These are phyloP conservation scores for Peronospora belbahrii DNA, from an alignment of 352 stramenopile species.

Conservation along the genomic window DNA sequence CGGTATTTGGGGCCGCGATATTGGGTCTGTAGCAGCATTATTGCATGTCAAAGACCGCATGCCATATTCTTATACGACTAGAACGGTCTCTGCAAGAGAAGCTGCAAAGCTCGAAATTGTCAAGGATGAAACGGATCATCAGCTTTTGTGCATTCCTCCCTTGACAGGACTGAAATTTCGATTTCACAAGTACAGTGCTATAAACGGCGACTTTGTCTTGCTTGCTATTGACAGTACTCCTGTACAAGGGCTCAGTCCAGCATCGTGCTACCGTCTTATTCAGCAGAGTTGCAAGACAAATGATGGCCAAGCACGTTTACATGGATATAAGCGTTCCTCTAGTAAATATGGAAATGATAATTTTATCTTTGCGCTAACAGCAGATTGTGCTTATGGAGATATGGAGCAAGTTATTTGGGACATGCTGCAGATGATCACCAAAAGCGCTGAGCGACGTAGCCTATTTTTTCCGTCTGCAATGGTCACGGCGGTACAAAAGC, in stretches of 20 bases:
- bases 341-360: constrained; percentile 16
- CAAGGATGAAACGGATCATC: constrained; percentile 25
- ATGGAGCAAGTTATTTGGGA: constrained; percentile 72
- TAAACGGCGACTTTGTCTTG: constrained; percentile 60
- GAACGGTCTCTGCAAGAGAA: constrained; percentile 31
- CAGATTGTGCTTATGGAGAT: constrained; percentile 65
- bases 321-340: constrained; percentile 22
- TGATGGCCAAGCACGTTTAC: constrained; percentile 12
- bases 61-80: constrained; percentile 41
- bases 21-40: constrained; percentile 47
- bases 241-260: constrained; percentile 34
- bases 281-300: constrained; percentile 14
- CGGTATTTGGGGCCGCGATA: constrained; percentile 57
- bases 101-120: constrained; percentile 39
- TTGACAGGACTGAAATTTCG: constrained; percentile 41
- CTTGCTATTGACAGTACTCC: constrained; percentile 44
- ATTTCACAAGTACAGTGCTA: constrained; percentile 44
- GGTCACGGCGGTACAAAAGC: constrained; percentile 56
- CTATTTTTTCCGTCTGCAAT: constrained; percentile 59
- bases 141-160: constrained; percentile 46
- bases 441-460: constrained; percentile 60
- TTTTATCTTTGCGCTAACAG: constrained; percentile 55
- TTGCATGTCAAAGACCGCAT: constrained; percentile 41
- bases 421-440: constrained; percentile 61
- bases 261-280: constrained; percentile 36